Evolutionary conservation across 352 stramenopile species (phyloP).

Genomic region (Phytophthora niederhauseri): DNA sequence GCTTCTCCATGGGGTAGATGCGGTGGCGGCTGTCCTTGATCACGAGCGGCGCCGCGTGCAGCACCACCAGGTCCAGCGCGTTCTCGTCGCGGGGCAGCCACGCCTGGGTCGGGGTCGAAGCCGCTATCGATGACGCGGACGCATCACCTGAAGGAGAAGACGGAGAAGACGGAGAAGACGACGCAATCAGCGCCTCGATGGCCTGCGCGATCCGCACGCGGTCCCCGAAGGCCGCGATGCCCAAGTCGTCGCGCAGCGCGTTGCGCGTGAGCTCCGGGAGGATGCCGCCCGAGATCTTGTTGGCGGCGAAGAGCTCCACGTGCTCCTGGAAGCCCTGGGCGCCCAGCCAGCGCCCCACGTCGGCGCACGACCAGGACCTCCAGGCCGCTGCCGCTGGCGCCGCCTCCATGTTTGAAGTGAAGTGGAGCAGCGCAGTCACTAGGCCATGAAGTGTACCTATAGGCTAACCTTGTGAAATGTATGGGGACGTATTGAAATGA

Average conservation of each 20-base stretch:
- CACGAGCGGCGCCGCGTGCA: constrained; percentile 81
- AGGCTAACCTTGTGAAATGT: neutral
- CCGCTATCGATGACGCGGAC: constrained; percentile 8
- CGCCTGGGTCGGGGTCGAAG: neutral
- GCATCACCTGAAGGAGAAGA: neutral
- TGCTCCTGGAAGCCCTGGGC: constrained; percentile 38
- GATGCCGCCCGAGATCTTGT: constrained; percentile 66
- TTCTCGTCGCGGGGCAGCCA: constrained; percentile 45
- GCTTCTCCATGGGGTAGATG: constrained; percentile 87
- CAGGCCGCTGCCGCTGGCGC: constrained; percentile 12
- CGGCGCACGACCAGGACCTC: constrained; percentile 44
- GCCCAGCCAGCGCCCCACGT: constrained; percentile 47
- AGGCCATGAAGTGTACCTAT: neutral
- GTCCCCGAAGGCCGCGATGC: constrained; percentile 64
- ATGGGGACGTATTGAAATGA: constrained; percentile 6
- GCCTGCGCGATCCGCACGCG: constrained; percentile 63
- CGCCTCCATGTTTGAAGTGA: constrained; percentile 32
- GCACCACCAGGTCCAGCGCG: constrained; percentile 76
- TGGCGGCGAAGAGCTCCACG: constrained; percentile 50
- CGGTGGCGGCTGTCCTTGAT: constrained; percentile 73
- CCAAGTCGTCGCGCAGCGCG: constrained; percentile 66
- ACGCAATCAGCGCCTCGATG: constrained; percentile 53
- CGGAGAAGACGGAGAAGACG: neutral
- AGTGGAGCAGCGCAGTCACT: neutral
- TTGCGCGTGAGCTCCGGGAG: constrained; percentile 67